These are phyloP conservation scores for barley (Hordeum vulgare) DNA, from an alignment of 176 grass and related monocot genomes.

Conservation along the genomic window DNA sequence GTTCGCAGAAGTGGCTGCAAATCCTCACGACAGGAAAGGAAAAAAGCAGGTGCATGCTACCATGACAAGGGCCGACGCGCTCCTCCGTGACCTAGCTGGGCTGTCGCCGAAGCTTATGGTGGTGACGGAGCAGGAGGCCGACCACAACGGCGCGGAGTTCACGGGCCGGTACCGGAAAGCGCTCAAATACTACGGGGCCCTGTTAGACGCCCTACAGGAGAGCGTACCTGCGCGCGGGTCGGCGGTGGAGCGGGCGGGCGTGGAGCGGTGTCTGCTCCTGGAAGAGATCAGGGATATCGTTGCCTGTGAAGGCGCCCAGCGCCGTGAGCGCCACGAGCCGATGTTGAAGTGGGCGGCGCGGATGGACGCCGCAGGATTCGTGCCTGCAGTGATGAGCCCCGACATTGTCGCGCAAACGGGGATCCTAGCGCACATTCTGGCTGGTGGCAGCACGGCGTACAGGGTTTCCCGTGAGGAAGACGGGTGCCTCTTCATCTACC, in stretches of 20 bases:
- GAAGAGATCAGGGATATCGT: slow-evolving; percentile 67
- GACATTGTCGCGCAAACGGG: not conserved
- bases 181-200: slow-evolving; percentile 38
- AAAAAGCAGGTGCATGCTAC: not conserved
- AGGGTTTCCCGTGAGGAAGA: not conserved
- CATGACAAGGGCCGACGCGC: slow-evolving; percentile 16
- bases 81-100: slow-evolving; percentile 29
- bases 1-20: not conserved
- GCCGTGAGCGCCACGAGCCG: slow-evolving; percentile 56
- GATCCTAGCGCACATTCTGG: slow-evolving; percentile 11
- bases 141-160: slow-evolving; percentile 39
- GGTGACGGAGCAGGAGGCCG: slow-evolving; percentile 63
- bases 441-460: slow-evolving; percentile 1
- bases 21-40: not conserved
- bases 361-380: slow-evolving; percentile 32
- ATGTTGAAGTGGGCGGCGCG: slow-evolving; percentile 34
- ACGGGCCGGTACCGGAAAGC: slow-evolving; percentile 25
- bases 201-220: slow-evolving; percentile 50
- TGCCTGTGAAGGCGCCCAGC: slow-evolving; percentile 16
- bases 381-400: not conserved
- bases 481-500: slow-evolving; percentile 37
- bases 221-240: slow-evolving; percentile 15
- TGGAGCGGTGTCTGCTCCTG: slow-evolving; percentile 39
- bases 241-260: slow-evolving; percentile 1
- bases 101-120: slow-evolving; percentile 51